Percentiles rank a stretch among this genome's conserved stretches.
phyloP scores from a whole-genome alignment of 352 stramenopile species.

The Phytophthora agathidicida region DNA sequence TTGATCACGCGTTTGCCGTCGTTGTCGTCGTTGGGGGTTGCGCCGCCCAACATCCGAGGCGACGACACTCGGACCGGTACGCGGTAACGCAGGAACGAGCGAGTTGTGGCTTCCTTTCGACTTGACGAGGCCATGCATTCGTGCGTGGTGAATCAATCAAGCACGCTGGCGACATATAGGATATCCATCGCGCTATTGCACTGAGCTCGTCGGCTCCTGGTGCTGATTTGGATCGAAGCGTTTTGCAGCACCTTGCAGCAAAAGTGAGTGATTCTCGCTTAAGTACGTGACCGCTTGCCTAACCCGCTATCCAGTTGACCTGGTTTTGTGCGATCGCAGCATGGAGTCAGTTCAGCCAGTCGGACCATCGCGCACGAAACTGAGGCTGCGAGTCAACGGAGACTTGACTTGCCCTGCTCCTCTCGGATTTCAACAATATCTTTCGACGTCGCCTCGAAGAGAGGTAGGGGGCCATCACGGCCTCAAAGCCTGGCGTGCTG shows the following conservation, averaged over 20 bases:
- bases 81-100: constrained; percentile 2
- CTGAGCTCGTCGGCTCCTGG: constrained; percentile 4
- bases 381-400: constrained; percentile 9
- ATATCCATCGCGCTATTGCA: no score
- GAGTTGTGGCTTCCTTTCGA: constrained; percentile 6
- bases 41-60: constrained; percentile 1
- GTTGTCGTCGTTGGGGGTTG: constrained; percentile 10
- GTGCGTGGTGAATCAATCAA: no score
- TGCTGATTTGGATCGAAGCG: constrained; percentile 22
- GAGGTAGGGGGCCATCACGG: no score
- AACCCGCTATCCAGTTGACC: constrained; percentile 26
- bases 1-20: constrained; percentile 25
- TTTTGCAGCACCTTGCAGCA: constrained; percentile 16
- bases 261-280: no score
- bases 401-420: constrained; percentile 7
- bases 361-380: constrained; percentile 14
- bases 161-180: not conserved
- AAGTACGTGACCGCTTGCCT: constrained; percentile 23
- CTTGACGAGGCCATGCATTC: no score
- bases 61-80: constrained; percentile 13
- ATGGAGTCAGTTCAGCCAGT: constrained; percentile 26
- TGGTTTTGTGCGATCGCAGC: constrained; percentile 4
- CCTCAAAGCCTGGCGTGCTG: not conserved
- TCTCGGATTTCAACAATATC: constrained; percentile 14
- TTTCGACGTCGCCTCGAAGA: constrained; percentile 4